Evolutionary conservation across 106 monocot genomes (phyloP).

Genomic region (Apostasia ramifera): DNA sequence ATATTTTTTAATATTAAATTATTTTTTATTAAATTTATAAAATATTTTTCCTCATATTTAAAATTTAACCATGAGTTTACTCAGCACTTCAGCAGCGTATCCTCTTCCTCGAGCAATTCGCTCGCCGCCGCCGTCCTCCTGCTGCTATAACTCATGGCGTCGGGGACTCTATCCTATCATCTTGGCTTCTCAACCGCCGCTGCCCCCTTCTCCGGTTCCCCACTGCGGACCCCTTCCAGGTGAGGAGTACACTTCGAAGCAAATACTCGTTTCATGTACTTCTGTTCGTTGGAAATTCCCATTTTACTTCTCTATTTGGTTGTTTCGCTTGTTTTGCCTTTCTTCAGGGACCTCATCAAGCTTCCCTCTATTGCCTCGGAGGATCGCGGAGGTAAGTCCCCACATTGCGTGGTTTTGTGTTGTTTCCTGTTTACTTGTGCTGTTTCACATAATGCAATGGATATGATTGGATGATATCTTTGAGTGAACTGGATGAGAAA

Average conservation of each 20-base stretch:
- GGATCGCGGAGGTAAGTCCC: background rate
- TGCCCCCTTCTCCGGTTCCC: background rate
- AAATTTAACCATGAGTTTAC: too few species aligned
- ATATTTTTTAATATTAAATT: too few species aligned
- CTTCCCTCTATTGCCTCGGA: background rate
- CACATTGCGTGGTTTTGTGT: background rate
- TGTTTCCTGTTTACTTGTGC: background rate
- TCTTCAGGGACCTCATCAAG: background rate
- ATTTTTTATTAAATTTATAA: too few species aligned
- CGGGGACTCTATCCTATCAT: background rate
- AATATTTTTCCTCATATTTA: too few species aligned
- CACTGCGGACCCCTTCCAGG: background rate
- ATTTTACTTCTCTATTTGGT: constrained; percentile 1
- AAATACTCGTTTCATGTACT: background rate
- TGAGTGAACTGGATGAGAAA: background rate
- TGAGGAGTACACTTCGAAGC: background rate
- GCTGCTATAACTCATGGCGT: background rate
- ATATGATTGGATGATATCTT: background rate
- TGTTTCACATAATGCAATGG: background rate
- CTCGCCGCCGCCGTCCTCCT: background rate
- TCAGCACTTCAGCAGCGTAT: too few species aligned
- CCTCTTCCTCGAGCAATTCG: background rate
- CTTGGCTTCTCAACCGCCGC: background rate
- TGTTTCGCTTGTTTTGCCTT: background rate
- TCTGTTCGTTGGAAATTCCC: background rate